A percentile compares a stretch with the other conserved stretches of the same genome.
Evolutionary conservation across 192 early-diverging fungal species (phyloP).

Genomic region (Mortierella antarctica): DNA sequence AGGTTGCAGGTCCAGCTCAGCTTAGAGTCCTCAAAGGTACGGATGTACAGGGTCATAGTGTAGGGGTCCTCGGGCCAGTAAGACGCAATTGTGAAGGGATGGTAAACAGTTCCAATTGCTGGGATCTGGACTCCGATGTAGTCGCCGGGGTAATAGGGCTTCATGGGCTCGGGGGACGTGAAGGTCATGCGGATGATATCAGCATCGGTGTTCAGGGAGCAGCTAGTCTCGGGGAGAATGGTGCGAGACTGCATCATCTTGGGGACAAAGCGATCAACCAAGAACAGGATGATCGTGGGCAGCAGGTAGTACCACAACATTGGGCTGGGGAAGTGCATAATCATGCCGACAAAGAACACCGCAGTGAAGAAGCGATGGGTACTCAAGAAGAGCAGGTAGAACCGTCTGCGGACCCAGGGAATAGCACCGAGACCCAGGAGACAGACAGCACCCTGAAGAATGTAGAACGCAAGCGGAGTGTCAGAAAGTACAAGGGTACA

Average conservation of each 20-base stretch:
- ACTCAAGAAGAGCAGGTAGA: constrained; percentile 44
- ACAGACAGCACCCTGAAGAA: constrained; percentile 38
- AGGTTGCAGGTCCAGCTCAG: constrained; percentile 38
- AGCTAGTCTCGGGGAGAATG: constrained; percentile 17
- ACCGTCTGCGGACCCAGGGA: constrained; percentile 43
- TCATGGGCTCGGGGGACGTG: constrained; percentile 40
- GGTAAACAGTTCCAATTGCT: constrained; percentile 31
- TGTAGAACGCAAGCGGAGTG: neutral
- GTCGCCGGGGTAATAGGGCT: constrained; percentile 53
- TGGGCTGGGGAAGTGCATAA: constrained; percentile 36
- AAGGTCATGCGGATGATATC: constrained; percentile 49
- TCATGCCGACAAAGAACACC: constrained; percentile 47
- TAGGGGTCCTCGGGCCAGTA: constrained; percentile 49
- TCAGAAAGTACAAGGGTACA: neutral
- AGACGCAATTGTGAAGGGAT: constrained; percentile 45
- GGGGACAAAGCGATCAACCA: constrained; percentile 42
- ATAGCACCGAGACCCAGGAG: constrained; percentile 38
- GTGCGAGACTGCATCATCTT: constrained; percentile 36
- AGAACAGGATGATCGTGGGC: constrained; percentile 35
- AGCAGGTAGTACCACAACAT: constrained; percentile 54
- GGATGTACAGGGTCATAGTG: constrained; percentile 35
- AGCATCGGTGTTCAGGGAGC: constrained; percentile 37
- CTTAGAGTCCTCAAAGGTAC: constrained; percentile 27
- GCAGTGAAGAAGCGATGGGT: constrained; percentile 45
- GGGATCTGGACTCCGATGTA: constrained; percentile 42